Evolutionary conservation across 1,139 yeast species (phyloP), one percentile per base, ranked within the genome.

Genomic region (Hansenula sp.): DNA sequence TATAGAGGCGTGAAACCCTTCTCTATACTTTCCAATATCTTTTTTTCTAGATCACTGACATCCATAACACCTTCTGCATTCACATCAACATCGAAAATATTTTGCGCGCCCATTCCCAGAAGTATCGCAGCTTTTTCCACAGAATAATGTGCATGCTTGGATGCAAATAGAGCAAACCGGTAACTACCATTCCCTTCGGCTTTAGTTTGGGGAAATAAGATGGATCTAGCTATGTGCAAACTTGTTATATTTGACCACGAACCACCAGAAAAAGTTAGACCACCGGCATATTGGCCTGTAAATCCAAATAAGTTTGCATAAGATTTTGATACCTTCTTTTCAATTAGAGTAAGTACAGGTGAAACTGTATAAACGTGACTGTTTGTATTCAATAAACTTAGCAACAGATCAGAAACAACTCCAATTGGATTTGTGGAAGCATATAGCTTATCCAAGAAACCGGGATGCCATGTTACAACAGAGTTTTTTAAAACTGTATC

Each of bases 361-460:
- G 93, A 82, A 1, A 88, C 96, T 0, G 93, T 86, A 60, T 80
- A 87, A 1, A 88, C 96, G 61, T 88, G 96, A 2, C 91, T 80
- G 62, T 88, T 88, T 13, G 96, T 88, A 65, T 88, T 88, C 47
- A 88, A 70, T 13, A 84, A 68, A 35, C 89, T 80, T 45, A 88
- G 68, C 8, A 88, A 63, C 43, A 88, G 53, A 60, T 88, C 96
- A 2, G 89, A 73, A 7, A 88, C 73, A 8, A 88, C 79, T 3
- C 96, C 96, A 40, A 86, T 83, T 2, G 96, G 93, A 60, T 87
- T 87, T 35, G 88, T 86, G 27, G 89, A 79, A 0, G 95, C 96
- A 57, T 87, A 88, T 47, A 88, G 68, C 62, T 88, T 88, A 62
- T 88, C 96, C 67, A 88, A 65, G 56, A 88, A 88, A 2, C 95